Conservation (phyloP, 2,329 filamentous ascomycete species). For the Pseudogymnoascus sp. region DNA sequence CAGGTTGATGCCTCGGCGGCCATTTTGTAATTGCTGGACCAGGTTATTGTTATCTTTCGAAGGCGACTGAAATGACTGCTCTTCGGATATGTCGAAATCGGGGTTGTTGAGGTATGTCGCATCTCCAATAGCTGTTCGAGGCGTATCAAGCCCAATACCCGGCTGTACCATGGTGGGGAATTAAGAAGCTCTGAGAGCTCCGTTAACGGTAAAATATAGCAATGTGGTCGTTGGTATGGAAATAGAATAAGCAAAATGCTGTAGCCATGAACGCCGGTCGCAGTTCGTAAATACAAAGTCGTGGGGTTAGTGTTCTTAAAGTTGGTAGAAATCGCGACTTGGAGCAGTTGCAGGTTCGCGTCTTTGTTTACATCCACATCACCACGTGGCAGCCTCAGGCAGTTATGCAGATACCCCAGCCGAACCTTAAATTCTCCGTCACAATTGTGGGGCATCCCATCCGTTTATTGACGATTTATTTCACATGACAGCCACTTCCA, state of each 20-base stretch:
- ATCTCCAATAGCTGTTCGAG: constrained; percentile 77
- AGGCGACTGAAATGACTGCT: constrained; percentile 79
- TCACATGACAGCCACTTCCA: not conserved
- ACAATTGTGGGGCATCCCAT: not conserved
- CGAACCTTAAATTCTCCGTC: constrained; percentile 9
- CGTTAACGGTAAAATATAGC: not conserved
- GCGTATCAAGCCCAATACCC: constrained; percentile 69
- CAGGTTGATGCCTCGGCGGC: constrained; percentile 49
- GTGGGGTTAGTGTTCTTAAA: not conserved
- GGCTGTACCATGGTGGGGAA: constrained; percentile 52
- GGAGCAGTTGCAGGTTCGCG: constrained; percentile 1
- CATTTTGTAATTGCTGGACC: constrained; percentile 65
- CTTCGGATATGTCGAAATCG: constrained; percentile 78
- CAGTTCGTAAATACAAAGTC: constrained; percentile 7
- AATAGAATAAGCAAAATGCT: constrained; percentile 4
- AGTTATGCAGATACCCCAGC: not conserved
- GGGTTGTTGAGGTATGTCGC: constrained; percentile 68
- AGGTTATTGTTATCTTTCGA: constrained; percentile 69
- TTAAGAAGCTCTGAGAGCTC: constrained; percentile 14
- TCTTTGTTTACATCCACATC: constrained; percentile 11
- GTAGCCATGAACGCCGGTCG: constrained; percentile 8
- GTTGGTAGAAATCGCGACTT: constrained; percentile 1
- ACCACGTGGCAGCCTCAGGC: constrained; percentile 6
- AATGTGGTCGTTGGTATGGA: not conserved
- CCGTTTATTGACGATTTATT: not conserved